Base-by-base conservation (phyloP, 2,329 filamentous ascomycete species). In the Cladorrhinum sp. region DNA sequence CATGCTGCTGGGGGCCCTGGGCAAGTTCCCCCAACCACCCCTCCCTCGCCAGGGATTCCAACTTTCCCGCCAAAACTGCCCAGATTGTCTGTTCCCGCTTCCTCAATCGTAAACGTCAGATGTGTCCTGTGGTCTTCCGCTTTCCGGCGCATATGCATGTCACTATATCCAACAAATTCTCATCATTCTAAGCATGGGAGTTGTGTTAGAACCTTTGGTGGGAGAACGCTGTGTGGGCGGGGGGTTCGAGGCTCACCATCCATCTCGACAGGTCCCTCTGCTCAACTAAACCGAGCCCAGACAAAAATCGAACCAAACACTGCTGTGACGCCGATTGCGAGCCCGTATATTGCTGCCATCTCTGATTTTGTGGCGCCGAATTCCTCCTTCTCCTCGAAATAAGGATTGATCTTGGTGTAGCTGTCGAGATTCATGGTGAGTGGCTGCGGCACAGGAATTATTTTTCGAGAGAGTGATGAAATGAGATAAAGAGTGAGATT, bases 391-490 rank as follows among this genome's bases (percentile, higher is more conserved):
- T 65, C 63, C 1, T 67, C 59, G 13, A 50, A 63, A 22, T 63
- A 67, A 3, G 65, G 62, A 32, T 65, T 67, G 29, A 67, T 57
- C 24, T 62, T 49, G 13, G 50, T 58, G 62, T 65, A 66, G 61
- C 66, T 67, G 61, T 66, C 58, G 38, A 65, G 55, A 59, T 66
- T 65, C 66, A 67, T 67, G 55, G 51, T 59, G 6, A 55, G 41
- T 13, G 16, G 41, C 24, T 24, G 25, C 20, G 27, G 41, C 41
- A 20, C 16, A 45, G 41, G 18, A 16, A 24, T n/a, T 38, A 48
- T 13, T 52, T 13, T 32, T 7, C 7, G 12, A 36, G 32, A 36
- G 23, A 23, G 9, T 24, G 29, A 6, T 23, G 49, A 53, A 16
- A 32, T 53, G n/a, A 27, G 27, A 38, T 12, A 22, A 24, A 51